Conservation (phyloP, 148 eudicot species). For the Limonium bicolor region DNA sequence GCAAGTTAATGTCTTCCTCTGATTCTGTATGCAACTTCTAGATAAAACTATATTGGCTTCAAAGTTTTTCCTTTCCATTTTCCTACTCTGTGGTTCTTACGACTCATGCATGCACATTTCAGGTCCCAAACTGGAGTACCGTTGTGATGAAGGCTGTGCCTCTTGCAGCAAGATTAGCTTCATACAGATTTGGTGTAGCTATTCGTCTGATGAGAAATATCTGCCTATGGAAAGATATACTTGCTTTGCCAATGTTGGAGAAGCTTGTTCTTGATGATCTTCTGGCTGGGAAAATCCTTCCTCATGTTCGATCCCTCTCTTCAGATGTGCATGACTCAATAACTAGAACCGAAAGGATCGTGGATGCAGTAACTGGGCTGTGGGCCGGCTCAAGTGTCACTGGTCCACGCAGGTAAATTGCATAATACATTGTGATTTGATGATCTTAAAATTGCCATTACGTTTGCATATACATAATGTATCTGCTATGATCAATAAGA, state of each 20-base stretch:
- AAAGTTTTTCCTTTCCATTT: too few relatives aligned
- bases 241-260: conserved; percentile 62
- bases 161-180: conserved; percentile 68
- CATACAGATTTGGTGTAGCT: conserved; percentile 78
- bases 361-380: conserved; percentile 62
- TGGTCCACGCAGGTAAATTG: conserved; percentile 50
- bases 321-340: conserved; percentile 76
- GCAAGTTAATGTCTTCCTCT: too few relatives aligned
- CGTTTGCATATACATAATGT: too few relatives aligned
- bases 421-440: neutral
- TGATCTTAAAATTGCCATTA: too few relatives aligned
- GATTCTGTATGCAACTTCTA: too few relatives aligned
- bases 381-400: conserved; percentile 68
- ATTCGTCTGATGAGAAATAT: conserved; percentile 76
- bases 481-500: too few relatives aligned
- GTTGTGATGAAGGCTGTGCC: conserved; percentile 75
- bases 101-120: too few relatives aligned
- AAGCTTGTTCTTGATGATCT: conserved; percentile 75
- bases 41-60: too few relatives aligned
- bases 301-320: conserved; percentile 66
- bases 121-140: conserved; percentile 91
- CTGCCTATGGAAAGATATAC: conserved; percentile 74
- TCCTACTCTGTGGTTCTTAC: too few relatives aligned
- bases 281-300: conserved; percentile 59
- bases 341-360: conserved; percentile 59